Evolutionary conservation across 2,329 filamentous ascomycete species (phyloP).

Genomic region (Chaetomium strumarium): DNA sequence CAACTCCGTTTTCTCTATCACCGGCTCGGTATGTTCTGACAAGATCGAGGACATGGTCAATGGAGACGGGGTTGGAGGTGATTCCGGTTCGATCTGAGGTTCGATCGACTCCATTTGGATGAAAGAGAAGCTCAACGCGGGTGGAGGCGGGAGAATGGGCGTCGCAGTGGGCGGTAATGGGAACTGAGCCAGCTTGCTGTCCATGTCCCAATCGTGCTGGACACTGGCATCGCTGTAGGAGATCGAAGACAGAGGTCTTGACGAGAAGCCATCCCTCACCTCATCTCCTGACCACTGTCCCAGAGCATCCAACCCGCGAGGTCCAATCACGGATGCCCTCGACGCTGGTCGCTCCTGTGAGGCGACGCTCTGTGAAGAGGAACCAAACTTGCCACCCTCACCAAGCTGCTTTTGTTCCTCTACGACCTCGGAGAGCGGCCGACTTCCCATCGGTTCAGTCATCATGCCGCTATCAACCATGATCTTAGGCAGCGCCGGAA

Average conservation of each 20-base stretch:
- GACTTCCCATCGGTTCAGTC: constrained; percentile 50
- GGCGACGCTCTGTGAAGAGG: constrained; percentile 26
- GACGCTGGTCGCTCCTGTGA: constrained; percentile 35
- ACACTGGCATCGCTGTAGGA: constrained; percentile 50
- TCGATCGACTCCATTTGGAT: constrained; percentile 42
- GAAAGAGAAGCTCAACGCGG: constrained; percentile 38
- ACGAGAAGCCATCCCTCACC: constrained; percentile 24
- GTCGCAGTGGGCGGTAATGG: constrained; percentile 46
- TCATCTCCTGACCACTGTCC: constrained; percentile 25
- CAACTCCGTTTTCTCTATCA: constrained; percentile 6
- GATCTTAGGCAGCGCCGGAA: constrained; percentile 45
- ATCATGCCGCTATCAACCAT: constrained; percentile 58
- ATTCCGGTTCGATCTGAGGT: constrained; percentile 35
- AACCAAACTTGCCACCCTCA: constrained; percentile 2
- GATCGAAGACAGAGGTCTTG: constrained; percentile 41
- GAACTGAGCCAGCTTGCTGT: constrained; percentile 48
- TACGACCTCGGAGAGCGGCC: constrained; percentile 16
- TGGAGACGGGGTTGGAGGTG: constrained; percentile 16
- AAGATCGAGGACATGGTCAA: constrained; percentile 31
- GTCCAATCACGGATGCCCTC: constrained; percentile 37
- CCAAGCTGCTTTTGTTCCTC: constrained; percentile 1
- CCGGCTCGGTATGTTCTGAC: constrained; percentile 20
- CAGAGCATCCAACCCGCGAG: constrained; percentile 24
- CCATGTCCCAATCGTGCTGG: constrained; percentile 46
- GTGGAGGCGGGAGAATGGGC: constrained; percentile 29